phyloP scores from a whole-genome alignment of 805 yeast genomes.

The Metschnikowia reukaufii region DNA sequence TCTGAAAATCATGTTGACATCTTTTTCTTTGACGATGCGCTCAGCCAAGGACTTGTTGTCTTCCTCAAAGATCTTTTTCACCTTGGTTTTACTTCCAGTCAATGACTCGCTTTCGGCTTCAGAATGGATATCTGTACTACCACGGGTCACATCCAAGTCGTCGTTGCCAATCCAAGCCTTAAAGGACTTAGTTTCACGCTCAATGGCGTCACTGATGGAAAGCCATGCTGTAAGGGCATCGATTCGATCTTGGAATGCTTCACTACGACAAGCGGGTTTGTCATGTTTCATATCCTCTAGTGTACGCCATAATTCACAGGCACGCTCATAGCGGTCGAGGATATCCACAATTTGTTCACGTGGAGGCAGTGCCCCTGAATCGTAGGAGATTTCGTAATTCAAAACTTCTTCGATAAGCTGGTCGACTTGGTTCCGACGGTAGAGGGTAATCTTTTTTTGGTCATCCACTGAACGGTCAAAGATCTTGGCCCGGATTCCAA shows the following conservation, averaged over 20 bases:
- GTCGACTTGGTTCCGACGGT: slow-evolving; percentile 71
- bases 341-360: slow-evolving; percentile 52
- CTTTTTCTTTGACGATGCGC: slow-evolving; percentile 75
- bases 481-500: slow-evolving; percentile 79
- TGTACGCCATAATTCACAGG: slow-evolving; percentile 79
- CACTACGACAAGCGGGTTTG: slow-evolving; percentile 66
- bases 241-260: slow-evolving; percentile 61
- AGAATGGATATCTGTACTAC: slow-evolving; percentile 17
- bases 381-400: slow-evolving; percentile 57
- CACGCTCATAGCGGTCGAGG: slow-evolving; percentile 60
- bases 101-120: slow-evolving; percentile 15
- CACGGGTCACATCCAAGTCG: slow-evolving; percentile 61
- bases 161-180: slow-evolving; percentile 83
- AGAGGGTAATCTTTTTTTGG: slow-evolving; percentile 66
- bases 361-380: slow-evolving; percentile 30
- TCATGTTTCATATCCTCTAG: slow-evolving; percentile 74
- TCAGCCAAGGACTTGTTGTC: slow-evolving; percentile 75
- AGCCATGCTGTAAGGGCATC: slow-evolving; percentile 86
- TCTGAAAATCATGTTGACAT: slow-evolving; percentile 67
- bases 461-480: slow-evolving; percentile 79
- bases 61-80: slow-evolving; percentile 50
- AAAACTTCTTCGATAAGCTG: slow-evolving; percentile 66
- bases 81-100: slow-evolving; percentile 7
- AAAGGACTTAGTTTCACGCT: slow-evolving; percentile 58
- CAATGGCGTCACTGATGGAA: slow-evolving; percentile 68